These are phyloP conservation scores for Sphagnurus paluster DNA, from an alignment of 1,284 basidiomycete species.

Conservation along the genomic window DNA sequence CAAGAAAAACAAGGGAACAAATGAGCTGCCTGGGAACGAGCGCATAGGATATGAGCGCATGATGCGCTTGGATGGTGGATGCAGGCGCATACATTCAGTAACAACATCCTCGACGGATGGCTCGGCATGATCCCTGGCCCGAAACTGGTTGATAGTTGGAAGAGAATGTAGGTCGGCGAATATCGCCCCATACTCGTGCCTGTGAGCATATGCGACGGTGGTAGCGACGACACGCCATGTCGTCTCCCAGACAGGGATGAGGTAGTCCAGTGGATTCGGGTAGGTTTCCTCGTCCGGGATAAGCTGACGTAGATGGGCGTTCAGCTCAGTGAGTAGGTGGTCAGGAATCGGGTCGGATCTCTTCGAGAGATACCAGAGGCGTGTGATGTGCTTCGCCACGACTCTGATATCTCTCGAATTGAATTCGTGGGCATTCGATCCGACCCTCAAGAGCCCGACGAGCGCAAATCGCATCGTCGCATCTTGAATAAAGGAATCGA, in stretches of 20 bases:
- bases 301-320: conserved; percentile 33
- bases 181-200: conserved; percentile 23
- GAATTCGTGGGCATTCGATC: conserved; percentile 28
- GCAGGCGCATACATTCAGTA: conserved; percentile 43
- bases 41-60: conserved; percentile 17
- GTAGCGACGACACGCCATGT: conserved; percentile 65
- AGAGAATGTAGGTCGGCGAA: conserved; percentile 40
- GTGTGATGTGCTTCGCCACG: conserved; percentile 38
- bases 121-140: conserved; percentile 8
- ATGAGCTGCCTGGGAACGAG: conserved; percentile 12
- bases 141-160: conserved; percentile 38
- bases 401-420: conserved; percentile 31
- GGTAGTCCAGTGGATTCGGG: conserved; percentile 45
- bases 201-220: conserved; percentile 34
- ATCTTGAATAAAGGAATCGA: conserved; percentile 41
- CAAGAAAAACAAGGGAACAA: conserved; percentile 11
- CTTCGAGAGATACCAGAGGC: conserved; percentile 44
- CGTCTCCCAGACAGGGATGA: conserved; percentile 60
- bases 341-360: conserved; percentile 23
- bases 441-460: conserved; percentile 37
- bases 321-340: conserved; percentile 22
- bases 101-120: conserved; percentile 42
- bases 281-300: conserved; percentile 33
- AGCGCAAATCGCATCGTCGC: conserved; percentile 44
- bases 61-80: conserved; percentile 50